Percentiles rank a stretch among this genome's conserved stretches.
Conservation (phyloP, 345 rosid genomes). For the Aurinia saxatilis region DNA sequence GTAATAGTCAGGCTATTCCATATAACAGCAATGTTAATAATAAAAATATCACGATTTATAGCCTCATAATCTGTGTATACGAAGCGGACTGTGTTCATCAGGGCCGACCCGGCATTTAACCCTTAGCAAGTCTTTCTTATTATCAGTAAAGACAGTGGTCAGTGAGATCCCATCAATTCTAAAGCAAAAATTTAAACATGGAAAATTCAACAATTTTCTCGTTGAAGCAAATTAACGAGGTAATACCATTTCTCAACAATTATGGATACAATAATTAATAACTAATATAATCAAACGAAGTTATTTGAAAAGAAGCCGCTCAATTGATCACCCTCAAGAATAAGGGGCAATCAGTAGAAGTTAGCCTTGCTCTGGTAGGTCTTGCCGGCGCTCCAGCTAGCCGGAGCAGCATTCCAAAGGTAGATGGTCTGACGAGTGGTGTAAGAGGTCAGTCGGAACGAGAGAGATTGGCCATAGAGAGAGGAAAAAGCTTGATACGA, state of each 20-base stretch:
- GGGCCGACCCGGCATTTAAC: too few relatives aligned
- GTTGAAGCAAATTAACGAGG: neutral
- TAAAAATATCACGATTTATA: too few relatives aligned
- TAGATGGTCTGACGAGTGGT: conserved; percentile 52
- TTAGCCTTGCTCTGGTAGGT: conserved; percentile 50
- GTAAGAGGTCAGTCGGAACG: conserved; percentile 62
- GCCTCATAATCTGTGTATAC: too few relatives aligned
- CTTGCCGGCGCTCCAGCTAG: conserved; percentile 52
- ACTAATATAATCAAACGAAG: neutral
- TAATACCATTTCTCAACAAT: neutral
- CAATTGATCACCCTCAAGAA: neutral
- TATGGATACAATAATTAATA: conserved; percentile 1
- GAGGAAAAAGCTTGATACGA: conserved; percentile 83
- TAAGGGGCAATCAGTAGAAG: conserved; percentile 36
- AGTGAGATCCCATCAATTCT: neutral
- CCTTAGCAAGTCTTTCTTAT: too few relatives aligned
- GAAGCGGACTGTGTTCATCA: too few relatives aligned
- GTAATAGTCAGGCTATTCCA: too few relatives aligned
- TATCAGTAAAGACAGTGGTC: too few relatives aligned
- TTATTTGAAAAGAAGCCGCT: neutral
- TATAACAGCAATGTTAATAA: too few relatives aligned
- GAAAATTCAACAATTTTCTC: neutral
- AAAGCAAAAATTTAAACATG: neutral
- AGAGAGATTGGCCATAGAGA: conserved; percentile 62
- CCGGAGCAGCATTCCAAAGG: conserved; percentile 58